phyloP scores from a whole-genome alignment of 768 basidiomycete genomes.

The Auricularia auricula-judae region DNA sequence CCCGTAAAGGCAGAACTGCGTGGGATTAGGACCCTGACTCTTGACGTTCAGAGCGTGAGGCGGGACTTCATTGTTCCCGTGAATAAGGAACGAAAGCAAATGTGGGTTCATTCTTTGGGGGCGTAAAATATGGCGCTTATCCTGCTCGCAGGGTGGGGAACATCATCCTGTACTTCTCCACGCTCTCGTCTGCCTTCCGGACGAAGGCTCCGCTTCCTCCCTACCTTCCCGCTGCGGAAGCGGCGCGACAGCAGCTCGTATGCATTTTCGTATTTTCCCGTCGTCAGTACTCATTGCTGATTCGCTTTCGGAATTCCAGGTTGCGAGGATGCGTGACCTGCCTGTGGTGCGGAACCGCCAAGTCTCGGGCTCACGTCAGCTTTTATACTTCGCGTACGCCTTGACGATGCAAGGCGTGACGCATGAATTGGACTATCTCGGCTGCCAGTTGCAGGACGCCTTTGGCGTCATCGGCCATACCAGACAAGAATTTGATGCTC shows the following conservation, averaged over 20 bases:
- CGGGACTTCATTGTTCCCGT: constrained; percentile 86
- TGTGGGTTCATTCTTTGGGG: constrained; percentile 24
- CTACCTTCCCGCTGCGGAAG: constrained; percentile 88
- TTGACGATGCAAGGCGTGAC: constrained; percentile 93
- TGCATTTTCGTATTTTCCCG: constrained; percentile 9
- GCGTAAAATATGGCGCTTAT: not conserved
- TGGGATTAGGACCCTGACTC: not conserved
- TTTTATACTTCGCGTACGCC: constrained; percentile 91
- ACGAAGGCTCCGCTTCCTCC: constrained; percentile 92
- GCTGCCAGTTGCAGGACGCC: constrained; percentile 69
- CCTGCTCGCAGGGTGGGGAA: constrained; percentile 52
- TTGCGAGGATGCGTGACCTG: constrained; percentile 69
- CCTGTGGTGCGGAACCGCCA: constrained; percentile 84
- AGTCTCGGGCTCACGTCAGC: constrained; percentile 68
- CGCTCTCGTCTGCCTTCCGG: constrained; percentile 65
- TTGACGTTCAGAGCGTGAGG: constrained; percentile 52
- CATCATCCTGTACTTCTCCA: constrained; percentile 82
- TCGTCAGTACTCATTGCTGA: constrained; percentile 1
- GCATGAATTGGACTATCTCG: constrained; percentile 74
- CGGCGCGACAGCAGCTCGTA: constrained; percentile 69
- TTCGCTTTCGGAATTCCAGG: constrained; percentile 27
- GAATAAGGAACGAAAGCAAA: constrained; percentile 78
- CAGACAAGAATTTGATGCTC: constrained; percentile 67
- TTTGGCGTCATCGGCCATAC: constrained; percentile 89
- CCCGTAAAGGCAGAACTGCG: not conserved